Conservation (phyloP, 768 basidiomycete genomes). For the Amanita jacksonii region DNA sequence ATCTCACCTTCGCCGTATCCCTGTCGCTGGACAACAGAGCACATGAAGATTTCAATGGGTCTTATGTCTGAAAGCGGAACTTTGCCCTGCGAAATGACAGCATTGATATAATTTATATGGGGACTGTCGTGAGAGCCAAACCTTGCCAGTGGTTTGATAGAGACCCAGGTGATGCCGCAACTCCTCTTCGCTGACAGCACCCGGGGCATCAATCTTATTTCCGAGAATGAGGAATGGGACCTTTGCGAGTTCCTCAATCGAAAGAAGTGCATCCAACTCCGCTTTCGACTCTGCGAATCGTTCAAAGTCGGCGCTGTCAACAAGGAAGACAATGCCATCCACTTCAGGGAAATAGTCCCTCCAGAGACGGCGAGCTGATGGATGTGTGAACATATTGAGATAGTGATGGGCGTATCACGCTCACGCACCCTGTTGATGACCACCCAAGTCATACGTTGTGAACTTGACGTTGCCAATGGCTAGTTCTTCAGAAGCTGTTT, state of each 20-base stretch:
- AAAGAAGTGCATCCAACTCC: slow-evolving; percentile 91
- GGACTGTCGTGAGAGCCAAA: slow-evolving; percentile 25
- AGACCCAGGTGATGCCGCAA: slow-evolving; percentile 90
- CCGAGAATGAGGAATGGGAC: slow-evolving; percentile 98
- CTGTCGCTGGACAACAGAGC: slow-evolving; percentile 97
- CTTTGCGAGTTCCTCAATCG: slow-evolving; percentile 90
- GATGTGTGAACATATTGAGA: background rate
- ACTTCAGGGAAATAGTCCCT: slow-evolving; percentile 99
- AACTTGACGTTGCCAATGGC: slow-evolving; percentile 99
- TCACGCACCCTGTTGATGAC: slow-evolving; percentile 83
- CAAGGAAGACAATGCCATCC: slow-evolving; percentile 96
- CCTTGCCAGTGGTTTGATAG: slow-evolving; percentile 99
- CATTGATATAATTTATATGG: too few relatives aligned
- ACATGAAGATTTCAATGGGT: slow-evolving; percentile 99
- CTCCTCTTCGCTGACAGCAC: slow-evolving; percentile 96
- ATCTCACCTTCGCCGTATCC: slow-evolving; percentile 89
- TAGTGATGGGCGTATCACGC: background rate
- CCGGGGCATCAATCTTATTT: slow-evolving; percentile 99
- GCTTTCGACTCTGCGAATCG: slow-evolving; percentile 95
- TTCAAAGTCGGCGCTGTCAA: slow-evolving; percentile 95
- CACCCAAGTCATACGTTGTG: slow-evolving; percentile 96
- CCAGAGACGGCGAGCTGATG: slow-evolving; percentile 89
- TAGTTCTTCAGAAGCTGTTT: slow-evolving; percentile 90
- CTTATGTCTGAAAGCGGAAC: slow-evolving; percentile 94
- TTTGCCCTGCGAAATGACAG: slow-evolving; percentile 65